phyloP scores from a whole-genome alignment of 2,329 filamentous ascomycete species.

The Canariomyces notabilis region DNA sequence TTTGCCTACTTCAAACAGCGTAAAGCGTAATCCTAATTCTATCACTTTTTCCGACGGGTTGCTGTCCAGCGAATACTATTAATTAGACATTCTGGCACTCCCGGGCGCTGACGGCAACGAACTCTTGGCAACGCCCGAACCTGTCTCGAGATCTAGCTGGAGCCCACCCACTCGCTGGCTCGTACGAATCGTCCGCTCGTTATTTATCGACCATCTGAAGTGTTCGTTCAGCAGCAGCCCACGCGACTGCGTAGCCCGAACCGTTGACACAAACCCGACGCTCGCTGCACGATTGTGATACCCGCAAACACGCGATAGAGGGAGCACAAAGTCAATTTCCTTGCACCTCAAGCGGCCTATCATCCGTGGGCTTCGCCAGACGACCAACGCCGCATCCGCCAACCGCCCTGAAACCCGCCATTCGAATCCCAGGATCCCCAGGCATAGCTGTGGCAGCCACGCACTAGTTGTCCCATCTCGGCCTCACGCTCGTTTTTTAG shows the following conservation, averaged over 20 bases:
- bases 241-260: conserved; percentile 13
- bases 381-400: conserved; percentile 18
- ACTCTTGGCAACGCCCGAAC: conserved; percentile 14
- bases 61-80: conserved; percentile 3
- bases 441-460: conserved; percentile 13
- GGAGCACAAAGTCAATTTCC: conserved; percentile 13
- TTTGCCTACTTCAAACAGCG: conserved; percentile 9
- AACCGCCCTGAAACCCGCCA: conserved; percentile 20
- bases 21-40: conserved; percentile 10
- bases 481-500: conserved; percentile 21
- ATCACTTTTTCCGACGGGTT: conserved; percentile 4
- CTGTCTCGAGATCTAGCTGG: conserved; percentile 6
- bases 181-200: conserved; percentile 7
- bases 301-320: conserved; percentile 18
- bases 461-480: conserved; percentile 4
- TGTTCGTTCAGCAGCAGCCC: neutral
- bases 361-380: conserved; percentile 16
- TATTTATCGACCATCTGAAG: neutral
- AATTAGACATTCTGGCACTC: neutral
- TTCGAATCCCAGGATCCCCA: conserved; percentile 20
- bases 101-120: conserved; percentile 10
- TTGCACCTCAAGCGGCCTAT: conserved; percentile 20
- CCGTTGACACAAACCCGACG: conserved; percentile 9
- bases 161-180: conserved; percentile 1
- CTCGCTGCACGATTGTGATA: conserved; percentile 13